These are phyloP conservation scores for Cyclocybe cylindracea DNA, from an alignment of 768 basidiomycete genomes.

Conservation along the genomic window DNA sequence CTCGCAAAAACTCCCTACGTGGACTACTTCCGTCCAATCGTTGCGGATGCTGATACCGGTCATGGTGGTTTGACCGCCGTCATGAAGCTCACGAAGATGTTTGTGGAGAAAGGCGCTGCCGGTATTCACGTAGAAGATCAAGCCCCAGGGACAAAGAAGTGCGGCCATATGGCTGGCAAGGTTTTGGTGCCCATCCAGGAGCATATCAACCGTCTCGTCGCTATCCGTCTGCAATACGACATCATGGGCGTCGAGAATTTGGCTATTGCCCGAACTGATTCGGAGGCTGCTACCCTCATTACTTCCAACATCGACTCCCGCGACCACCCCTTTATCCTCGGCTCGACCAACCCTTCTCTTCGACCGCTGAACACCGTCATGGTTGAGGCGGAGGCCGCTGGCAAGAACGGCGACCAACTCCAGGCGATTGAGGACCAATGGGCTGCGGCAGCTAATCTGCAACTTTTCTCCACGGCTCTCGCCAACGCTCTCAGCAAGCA, in stretches of 20 bases:
- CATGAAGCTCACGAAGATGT: slow-evolving; percentile 99
- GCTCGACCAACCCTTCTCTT: slow-evolving; percentile 75
- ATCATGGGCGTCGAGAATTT: slow-evolving; percentile 98
- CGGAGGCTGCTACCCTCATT: slow-evolving; percentile 96
- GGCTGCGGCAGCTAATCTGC: slow-evolving; percentile 75
- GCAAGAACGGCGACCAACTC: slow-evolving; percentile 76
- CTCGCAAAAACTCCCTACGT: slow-evolving; percentile 68
- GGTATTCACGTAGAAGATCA: slow-evolving; percentile 99
- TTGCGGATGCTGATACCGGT: slow-evolving; percentile 98
- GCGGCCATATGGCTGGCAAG: slow-evolving; percentile 93
- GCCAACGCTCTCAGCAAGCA: slow-evolving; percentile 66
- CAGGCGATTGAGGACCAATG: slow-evolving; percentile 91
- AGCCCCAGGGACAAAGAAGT: slow-evolving; percentile 96
- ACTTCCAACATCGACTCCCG: slow-evolving; percentile 95
- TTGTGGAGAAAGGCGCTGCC: slow-evolving; percentile 97
- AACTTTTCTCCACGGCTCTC: slow-evolving; percentile 75
- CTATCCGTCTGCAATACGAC: slow-evolving; percentile 96
- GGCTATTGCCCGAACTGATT: slow-evolving; percentile 91
- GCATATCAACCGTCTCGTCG: slow-evolving; percentile 97
- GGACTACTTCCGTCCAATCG: slow-evolving; percentile 92
- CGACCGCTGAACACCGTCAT: slow-evolving; percentile 77
- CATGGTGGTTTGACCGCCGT: slow-evolving; percentile 98
- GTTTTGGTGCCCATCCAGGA: slow-evolving; percentile 97
- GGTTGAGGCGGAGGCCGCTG: slow-evolving; percentile 79
- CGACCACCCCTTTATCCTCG: slow-evolving; percentile 98